Evolutionary conservation across 139 green algal genomes (phyloP), one percentile per base, ranked within the genome.

Genomic region (Chlorella sp.): DNA sequence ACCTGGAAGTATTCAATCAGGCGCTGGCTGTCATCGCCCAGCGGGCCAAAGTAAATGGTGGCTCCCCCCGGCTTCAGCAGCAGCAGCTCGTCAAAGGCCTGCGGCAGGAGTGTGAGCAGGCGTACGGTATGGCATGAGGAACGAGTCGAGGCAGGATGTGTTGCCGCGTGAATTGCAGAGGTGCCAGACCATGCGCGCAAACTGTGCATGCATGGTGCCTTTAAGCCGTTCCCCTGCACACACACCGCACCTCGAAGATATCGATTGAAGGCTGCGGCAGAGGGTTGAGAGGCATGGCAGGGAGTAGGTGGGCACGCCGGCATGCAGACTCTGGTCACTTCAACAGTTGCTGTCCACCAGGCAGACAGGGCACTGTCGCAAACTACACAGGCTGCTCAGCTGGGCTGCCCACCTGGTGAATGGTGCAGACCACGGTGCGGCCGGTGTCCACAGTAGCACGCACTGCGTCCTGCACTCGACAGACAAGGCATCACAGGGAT

Each of bases 41-140:
- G 78, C 41, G 78, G 44, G 2, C 93, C 93, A 75, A 91, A 89
- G 82, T 91, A 96, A 47, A 91, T 92, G 70, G 88, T 87, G 47
- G 88, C 74, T 38, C 93, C 93, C 1, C 93, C 93, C 5, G 87
- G 81, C 84, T 96, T 94, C 17, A 96, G 82, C 63, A 96, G 87
- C 84, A 96, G 87, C 84, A 96, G 62, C 68, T 93, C 89, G 78
- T 93, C 89, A 86, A 93, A 93, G 3, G 90, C 82, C 83, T 93
- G 67, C 36, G 75, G 28, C 15, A 82, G 69, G 28, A n/a, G 11
- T 9, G 51, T 3, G 51, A 15, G 51, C 44, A 51, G 28, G 28
- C 3, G n/a, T 38, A 32, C 11, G 11, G 63, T 26, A 30, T 18
- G 63, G 63, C 63, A n/a, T n/a, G n/a, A n/a, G n/a, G n/a, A n/a